Base-by-base conservation (phyloP, 2,329 filamentous ascomycete genomes). In the Fusarium pseudocircinatum region DNA sequence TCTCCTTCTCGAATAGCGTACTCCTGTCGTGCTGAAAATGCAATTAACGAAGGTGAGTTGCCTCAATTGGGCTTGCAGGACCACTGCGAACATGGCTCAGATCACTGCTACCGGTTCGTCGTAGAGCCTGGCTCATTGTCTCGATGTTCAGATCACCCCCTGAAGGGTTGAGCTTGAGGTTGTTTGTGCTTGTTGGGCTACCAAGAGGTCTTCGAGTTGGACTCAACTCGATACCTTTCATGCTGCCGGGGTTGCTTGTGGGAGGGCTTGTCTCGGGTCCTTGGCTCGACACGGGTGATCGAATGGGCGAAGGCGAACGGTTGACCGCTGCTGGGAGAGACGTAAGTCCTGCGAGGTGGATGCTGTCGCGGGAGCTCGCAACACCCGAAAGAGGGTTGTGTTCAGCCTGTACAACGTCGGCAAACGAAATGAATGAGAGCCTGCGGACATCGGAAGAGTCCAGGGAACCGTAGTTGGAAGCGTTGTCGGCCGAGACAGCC, bases 371-470 rank as follows among this genome's bases (percentile, higher is more conserved):
- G 75, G 88, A 91, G 52, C 88, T 86, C 42, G 83, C 80, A 60
- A 80, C 81, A 43, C 81, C 83, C 24, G 86, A 84, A 39, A 86
- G 84, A 66, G 91, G 88, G 36, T 89, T 90, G 77, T 96, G 93
- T 81, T 96, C 94, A 39, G 92, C 89, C 80, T 97, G 94, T 44
- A 98, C 94, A 15, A 98, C 94, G 78, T 98, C 96, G 69, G 96
- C 95, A 82, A 98, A 98, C 13, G 95, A 97, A 80, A 98, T 97
- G 84, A 98, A 98, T 81, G 93, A 96, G 70, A 98, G 84, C 28
- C 96, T 91, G 50, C 94, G 91, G 24, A 97, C 89, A 78, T 97
- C 95, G 52, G 90, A 87, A 14, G 82, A 83, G 32, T 97, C 95
- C 69, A 96, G 85, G 50, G 92, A 90, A 37, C 92, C 94, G 81